Conservation (phyloP, 768 basidiomycete genomes). For the Tulasnella calospora region DNA sequence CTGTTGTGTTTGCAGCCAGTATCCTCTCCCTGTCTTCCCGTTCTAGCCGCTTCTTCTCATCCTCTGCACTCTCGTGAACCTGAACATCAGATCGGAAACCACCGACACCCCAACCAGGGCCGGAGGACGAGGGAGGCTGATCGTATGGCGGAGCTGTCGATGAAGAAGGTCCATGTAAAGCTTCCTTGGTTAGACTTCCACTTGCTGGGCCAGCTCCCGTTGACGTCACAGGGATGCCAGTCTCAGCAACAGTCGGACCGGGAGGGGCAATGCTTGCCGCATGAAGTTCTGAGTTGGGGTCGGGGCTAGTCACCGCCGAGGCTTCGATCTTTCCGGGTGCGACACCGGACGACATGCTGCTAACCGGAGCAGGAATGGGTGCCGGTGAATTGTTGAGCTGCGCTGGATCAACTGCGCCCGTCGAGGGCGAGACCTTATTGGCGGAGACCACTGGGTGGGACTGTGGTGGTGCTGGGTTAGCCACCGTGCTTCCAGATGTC, state of each 20-base stretch:
- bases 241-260: conserved; percentile 65
- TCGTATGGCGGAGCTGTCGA: not conserved
- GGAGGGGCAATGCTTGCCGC: conserved; percentile 30
- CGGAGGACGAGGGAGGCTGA: conserved; percentile 10
- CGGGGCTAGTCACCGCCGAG: not conserved
- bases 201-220: conserved; percentile 55
- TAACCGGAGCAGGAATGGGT: conserved; percentile 28
- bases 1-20: conserved; percentile 16
- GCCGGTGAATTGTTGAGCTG: conserved; percentile 34
- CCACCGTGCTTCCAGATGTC: conserved; percentile 20
- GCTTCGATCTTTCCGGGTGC: not conserved
- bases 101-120: not conserved
- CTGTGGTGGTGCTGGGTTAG: not conserved
- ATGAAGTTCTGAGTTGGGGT: not conserved
- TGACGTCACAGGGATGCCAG: conserved; percentile 64
- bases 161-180: conserved; percentile 8
- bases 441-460: not conserved
- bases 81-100: conserved; percentile 26
- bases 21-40: conserved; percentile 11
- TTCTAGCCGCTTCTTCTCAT: conserved; percentile 25
- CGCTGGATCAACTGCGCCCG: conserved; percentile 32
- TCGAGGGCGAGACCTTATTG: not conserved
- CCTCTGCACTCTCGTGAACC: conserved; percentile 20
- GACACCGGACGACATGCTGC: not conserved
- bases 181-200: conserved; percentile 47